Percentiles rank a stretch among this genome's conserved stretches.
Evolutionary conservation across 129 eudicot species (phyloP).

Genomic region (Centaurea solstitialis): DNA sequence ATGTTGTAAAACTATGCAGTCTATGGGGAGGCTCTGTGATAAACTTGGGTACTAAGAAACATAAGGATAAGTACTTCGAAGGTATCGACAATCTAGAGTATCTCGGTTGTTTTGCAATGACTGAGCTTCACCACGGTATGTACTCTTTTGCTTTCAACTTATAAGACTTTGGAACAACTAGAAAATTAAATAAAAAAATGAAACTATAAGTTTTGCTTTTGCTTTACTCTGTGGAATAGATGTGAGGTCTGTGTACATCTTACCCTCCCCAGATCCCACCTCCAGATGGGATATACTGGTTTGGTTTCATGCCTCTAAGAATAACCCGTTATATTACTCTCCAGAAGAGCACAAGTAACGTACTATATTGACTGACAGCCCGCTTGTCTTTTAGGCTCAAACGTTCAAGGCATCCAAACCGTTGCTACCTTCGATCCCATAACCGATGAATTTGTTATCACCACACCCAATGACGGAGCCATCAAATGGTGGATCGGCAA

Average conservation of each 20-base stretch:
- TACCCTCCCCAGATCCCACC: background rate
- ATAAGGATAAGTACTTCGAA: slow-evolving; percentile 79
- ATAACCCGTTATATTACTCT: background rate
- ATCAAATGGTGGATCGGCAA: slow-evolving; percentile 99
- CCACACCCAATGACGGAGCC: slow-evolving; percentile 93
- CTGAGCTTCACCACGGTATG: slow-evolving; percentile 97
- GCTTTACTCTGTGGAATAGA: background rate
- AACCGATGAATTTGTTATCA: slow-evolving; percentile 79
- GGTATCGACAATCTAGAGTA: slow-evolving; percentile 90
- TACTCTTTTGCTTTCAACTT: background rate
- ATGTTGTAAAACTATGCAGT: slow-evolving; percentile 38
- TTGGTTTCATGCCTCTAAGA: background rate
- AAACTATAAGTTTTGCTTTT: background rate
- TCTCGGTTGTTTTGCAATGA: slow-evolving; percentile 97
- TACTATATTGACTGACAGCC: slow-evolving; percentile 12
- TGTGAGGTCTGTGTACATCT: background rate
- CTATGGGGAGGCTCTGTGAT: slow-evolving; percentile 98
- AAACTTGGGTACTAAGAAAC: slow-evolving; percentile 95
- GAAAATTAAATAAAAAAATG: no score
- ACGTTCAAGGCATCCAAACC: slow-evolving; percentile 93
- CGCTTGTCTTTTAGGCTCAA: slow-evolving; percentile 60
- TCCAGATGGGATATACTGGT: background rate
- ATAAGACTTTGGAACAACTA: background rate
- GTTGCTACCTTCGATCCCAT: slow-evolving; percentile 77
- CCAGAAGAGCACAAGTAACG: background rate